phyloP scores from a whole-genome alignment of 805 yeast genomes.

The Maudiozyma serrabonitensis region DNA sequence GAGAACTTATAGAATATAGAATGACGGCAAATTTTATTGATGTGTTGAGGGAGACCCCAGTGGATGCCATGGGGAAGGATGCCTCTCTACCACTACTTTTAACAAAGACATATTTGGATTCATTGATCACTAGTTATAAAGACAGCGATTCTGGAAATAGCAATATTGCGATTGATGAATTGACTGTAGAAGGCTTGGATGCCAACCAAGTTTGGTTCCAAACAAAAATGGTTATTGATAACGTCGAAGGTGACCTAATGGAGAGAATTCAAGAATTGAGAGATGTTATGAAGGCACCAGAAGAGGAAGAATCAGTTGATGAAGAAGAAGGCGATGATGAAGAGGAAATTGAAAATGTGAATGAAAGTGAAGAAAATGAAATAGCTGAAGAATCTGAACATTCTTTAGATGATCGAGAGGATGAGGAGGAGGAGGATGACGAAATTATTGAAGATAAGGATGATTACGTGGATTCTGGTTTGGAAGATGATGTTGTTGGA shows the following conservation, averaged over 20 bases:
- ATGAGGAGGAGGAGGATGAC: not conserved
- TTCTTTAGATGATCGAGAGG: conserved; percentile 19
- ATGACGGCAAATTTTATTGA: conserved; percentile 9
- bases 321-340: conserved; percentile 13
- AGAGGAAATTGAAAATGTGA: conserved; percentile 10
- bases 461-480: conserved; percentile 8
- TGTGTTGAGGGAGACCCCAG: conserved; percentile 13
- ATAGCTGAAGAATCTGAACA: conserved; percentile 20
- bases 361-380: conserved; percentile 15
- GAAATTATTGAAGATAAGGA: conserved; percentile 19
- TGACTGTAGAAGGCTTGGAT: conserved; percentile 77
- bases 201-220: conserved; percentile 93
- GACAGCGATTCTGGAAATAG: conserved; percentile 5
- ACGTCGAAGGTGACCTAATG: conserved; percentile 56
- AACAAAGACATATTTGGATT: conserved; percentile 22
- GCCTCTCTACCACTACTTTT: conserved; percentile 16
- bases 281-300: conserved; percentile 6
- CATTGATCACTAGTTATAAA: conserved; percentile 17
- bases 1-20: not conserved
- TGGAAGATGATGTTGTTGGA: not conserved
- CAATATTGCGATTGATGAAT: conserved; percentile 64
- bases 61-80: conserved; percentile 13
- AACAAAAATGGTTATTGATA: conserved; percentile 73
- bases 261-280: conserved; percentile 46
- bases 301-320: conserved; percentile 23